Evolutionary conservation across 306 rosid genomes (phyloP).

Genomic region (Elaeagnus macrophylla): DNA sequence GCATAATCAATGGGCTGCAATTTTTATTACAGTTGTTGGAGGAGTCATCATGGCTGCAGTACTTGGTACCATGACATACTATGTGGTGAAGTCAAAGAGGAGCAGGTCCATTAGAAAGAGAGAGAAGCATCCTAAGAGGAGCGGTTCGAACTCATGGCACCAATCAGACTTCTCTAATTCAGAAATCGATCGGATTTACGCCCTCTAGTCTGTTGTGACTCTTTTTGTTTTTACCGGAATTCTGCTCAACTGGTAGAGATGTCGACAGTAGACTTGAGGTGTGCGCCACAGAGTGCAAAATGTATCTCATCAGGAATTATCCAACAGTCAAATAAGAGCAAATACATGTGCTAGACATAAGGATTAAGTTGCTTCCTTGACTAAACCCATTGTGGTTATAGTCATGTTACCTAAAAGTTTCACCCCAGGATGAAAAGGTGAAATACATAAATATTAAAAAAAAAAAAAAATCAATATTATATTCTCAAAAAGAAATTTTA

Average conservation of each 20-base stretch:
- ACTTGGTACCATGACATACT: conserved; percentile 94
- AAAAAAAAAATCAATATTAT: no score
- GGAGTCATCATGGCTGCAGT: conserved; percentile 89
- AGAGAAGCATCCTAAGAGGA: conserved; percentile 54
- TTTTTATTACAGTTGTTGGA: conserved; percentile 79
- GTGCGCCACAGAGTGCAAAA: no score
- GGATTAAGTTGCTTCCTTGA: no score
- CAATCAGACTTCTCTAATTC: conserved; percentile 88
- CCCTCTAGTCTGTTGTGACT: conserved; percentile 41
- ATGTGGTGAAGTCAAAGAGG: conserved; percentile 81
- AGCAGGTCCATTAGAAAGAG: conserved; percentile 53
- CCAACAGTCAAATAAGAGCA: no score
- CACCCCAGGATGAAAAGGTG: no score
- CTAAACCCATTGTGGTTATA: no score
- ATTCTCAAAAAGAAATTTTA: no score
- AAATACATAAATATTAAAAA: no score
- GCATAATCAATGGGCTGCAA: conserved; percentile 62
- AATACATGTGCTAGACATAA: no score
- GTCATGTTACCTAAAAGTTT: no score
- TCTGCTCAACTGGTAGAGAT: conserved; percentile 9
- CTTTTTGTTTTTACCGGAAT: background rate
- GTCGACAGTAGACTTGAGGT: background rate
- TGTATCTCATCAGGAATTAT: no score
- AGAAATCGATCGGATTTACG: conserved; percentile 71
- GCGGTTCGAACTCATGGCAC: conserved; percentile 86